These are phyloP conservation scores for Malus hybrid DNA, from an alignment of 331 rosid genomes.

Conservation along the genomic window DNA sequence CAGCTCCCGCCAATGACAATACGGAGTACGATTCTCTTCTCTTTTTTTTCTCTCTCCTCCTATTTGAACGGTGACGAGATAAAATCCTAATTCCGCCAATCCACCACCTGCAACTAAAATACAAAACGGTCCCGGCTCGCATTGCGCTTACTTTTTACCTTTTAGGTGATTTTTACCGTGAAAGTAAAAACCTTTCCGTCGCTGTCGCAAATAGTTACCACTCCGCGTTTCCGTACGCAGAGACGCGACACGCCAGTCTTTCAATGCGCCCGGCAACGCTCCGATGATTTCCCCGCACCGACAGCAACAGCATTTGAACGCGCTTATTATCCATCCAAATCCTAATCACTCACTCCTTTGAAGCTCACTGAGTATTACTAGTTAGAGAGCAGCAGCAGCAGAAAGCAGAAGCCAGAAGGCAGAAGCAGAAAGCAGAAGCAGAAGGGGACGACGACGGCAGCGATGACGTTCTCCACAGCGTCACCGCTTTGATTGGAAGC, in stretches of 20 bases:
- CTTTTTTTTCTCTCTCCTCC: no score
- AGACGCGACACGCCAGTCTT: not conserved
- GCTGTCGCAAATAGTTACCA: not conserved
- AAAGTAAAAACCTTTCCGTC: not conserved
- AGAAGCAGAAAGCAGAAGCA: not conserved
- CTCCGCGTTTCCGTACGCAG: not conserved
- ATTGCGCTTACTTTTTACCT: not conserved
- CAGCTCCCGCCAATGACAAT: no score
- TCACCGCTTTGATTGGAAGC: not conserved
- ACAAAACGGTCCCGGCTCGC: not conserved
- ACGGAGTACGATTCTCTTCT: no score
- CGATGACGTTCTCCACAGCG: not conserved
- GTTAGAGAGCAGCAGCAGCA: not conserved
- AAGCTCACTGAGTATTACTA: not conserved
- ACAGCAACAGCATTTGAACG: not conserved
- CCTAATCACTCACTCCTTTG: not conserved
- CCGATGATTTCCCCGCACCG: not conserved
- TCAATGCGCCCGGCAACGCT: not conserved
- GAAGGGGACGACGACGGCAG: not conserved
- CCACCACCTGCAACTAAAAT: not conserved
- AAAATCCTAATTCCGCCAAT: no score
- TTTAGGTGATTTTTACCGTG: no score
- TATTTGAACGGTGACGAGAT: no score
- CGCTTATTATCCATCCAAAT: not conserved
- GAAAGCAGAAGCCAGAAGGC: not conserved